Conservation (phyloP, 495 filamentous ascomycete species). For the Annulohypoxylon moriforme region DNA sequence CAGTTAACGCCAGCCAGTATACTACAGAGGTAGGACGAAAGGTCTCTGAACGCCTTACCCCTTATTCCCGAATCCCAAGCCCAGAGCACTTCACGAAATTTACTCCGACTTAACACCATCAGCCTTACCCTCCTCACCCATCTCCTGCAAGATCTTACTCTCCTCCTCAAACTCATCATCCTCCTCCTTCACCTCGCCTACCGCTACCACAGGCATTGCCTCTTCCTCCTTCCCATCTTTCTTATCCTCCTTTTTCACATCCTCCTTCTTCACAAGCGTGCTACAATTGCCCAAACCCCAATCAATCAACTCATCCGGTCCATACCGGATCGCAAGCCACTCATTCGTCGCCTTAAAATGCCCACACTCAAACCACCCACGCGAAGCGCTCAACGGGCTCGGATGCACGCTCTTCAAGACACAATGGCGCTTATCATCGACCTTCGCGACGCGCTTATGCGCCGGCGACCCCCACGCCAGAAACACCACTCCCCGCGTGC, state of each 20-base stretch:
- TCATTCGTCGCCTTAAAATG: slow-evolving; percentile 92
- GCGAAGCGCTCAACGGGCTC: slow-evolving; percentile 82
- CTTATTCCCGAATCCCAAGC: neutral
- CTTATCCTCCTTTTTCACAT: slow-evolving; percentile 20
- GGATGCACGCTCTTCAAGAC: slow-evolving; percentile 90
- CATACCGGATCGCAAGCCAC: slow-evolving; percentile 84
- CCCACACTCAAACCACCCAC: slow-evolving; percentile 85
- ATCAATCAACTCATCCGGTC: slow-evolving; percentile 80
- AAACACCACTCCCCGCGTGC: slow-evolving; percentile 87
- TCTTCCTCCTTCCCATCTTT: slow-evolving; percentile 24
- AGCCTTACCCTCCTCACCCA: slow-evolving; percentile 27
- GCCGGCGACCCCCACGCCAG: slow-evolving; percentile 92
- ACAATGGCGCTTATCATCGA: slow-evolving; percentile 77
- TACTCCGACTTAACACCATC: slow-evolving; percentile 22
- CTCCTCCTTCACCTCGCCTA: slow-evolving; percentile 29
- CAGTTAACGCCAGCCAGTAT: slow-evolving; percentile 25
- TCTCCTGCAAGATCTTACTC: slow-evolving; percentile 41
- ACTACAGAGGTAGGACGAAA: slow-evolving; percentile 15
- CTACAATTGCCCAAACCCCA: slow-evolving; percentile 75
- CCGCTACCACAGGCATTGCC: slow-evolving; percentile 27
- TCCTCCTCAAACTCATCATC: slow-evolving; percentile 33
- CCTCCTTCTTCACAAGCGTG: slow-evolving; percentile 32
- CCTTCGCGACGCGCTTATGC: slow-evolving; percentile 73
- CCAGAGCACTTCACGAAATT: neutral
- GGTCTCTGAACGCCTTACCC: slow-evolving; percentile 19